Evolutionary conservation across 225 moss, liverwort and hornwort species (phyloP), one percentile per base, ranked within the genome.

Genomic region (Thuidium tamariscinum): DNA sequence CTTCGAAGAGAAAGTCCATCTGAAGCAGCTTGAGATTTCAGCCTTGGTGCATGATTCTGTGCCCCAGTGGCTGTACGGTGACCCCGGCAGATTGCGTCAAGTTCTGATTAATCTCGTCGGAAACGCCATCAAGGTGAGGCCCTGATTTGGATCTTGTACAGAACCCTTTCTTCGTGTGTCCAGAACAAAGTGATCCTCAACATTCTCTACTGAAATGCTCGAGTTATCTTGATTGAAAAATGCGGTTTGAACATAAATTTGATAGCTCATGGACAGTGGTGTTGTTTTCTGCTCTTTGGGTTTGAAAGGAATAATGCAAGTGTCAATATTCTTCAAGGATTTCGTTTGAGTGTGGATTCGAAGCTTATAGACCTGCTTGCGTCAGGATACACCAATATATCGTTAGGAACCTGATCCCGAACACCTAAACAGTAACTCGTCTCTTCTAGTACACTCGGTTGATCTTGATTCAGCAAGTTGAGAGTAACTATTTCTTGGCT

Each of bases 51-150:
- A 97, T 60, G 97, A 97, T 85, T 64, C 81, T 57, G 93, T 97
- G 64, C 97, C 97, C 41, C 70, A 78, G n/a, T 92, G 88, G 86
- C 86, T 97, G 34, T 93, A 93, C 39, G 97, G 97, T 44, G 97
- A 97, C 77, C 93, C 97, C 61, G 97, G 97, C 82, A 91, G 97
- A 85, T 89, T 97, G 62, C 97, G 97, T 55, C 95, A 95, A 93
- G 92, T 98, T 83, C 69, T 96, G 70, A 96, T 95, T 62, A 98
- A 98, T 75, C 95, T 96, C 42, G 93, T 98, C 68, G 96, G 97
- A 56, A 97, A 97, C 60, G 91, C 97, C 54, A 95, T 95, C 89
- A 97, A 97, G 96, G 97, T 97, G 86, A 37, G 83, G 11, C 36
- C 57, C 69, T 83, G n/a, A 18, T 59, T 44, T 27, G 30, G 36